Percentiles rank a stretch among this genome's conserved stretches.
These are phyloP conservation scores for Parachlorella kessleri DNA, from an alignment of 139 green algal species.

Conservation along the genomic window DNA sequence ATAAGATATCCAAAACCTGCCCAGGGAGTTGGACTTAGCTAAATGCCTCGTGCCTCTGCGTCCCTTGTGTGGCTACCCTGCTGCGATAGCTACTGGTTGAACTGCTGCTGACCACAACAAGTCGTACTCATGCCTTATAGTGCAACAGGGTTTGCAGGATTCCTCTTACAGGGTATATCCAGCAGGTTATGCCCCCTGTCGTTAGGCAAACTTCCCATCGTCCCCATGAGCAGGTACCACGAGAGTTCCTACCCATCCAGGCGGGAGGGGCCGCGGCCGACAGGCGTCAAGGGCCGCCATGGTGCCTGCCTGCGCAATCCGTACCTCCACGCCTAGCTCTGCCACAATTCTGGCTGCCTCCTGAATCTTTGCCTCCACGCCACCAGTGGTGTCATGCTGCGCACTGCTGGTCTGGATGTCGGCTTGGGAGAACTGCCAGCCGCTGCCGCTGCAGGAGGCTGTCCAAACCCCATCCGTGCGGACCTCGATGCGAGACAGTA, in stretches of 20 bases:
- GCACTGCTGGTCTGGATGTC: constrained; percentile 8
- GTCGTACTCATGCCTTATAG: too few species aligned
- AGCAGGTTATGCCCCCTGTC: too few species aligned
- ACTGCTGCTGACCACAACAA: too few species aligned
- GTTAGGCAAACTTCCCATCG: too few species aligned
- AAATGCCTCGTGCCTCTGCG: too few species aligned
- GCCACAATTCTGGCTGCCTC: constrained; percentile 57
- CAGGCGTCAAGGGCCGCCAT: not conserved
- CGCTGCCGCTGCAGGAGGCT: not conserved
- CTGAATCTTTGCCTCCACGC: constrained; percentile 61
- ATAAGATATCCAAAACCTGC: too few species aligned
- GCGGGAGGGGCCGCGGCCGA: not conserved
- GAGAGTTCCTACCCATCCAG: constrained; percentile 4
- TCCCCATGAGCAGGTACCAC: not conserved
- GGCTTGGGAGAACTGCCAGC: not conserved
- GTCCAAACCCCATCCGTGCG: not conserved
- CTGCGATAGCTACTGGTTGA: too few species aligned
- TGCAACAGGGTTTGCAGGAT: too few species aligned
- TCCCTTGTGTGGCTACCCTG: too few species aligned
- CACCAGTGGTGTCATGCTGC: constrained; percentile 51
- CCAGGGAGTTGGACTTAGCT: too few species aligned
- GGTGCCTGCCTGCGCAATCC: constrained; percentile 57
- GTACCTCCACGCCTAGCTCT: constrained; percentile 43
- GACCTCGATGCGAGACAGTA: constrained; percentile 29
- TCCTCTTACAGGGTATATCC: too few species aligned